A percentile compares a stretch with the other conserved stretches of the same genome.
phyloP scores from a whole-genome alignment of 2,329 filamentous ascomycete species.

The Trichoderma asperellum region DNA sequence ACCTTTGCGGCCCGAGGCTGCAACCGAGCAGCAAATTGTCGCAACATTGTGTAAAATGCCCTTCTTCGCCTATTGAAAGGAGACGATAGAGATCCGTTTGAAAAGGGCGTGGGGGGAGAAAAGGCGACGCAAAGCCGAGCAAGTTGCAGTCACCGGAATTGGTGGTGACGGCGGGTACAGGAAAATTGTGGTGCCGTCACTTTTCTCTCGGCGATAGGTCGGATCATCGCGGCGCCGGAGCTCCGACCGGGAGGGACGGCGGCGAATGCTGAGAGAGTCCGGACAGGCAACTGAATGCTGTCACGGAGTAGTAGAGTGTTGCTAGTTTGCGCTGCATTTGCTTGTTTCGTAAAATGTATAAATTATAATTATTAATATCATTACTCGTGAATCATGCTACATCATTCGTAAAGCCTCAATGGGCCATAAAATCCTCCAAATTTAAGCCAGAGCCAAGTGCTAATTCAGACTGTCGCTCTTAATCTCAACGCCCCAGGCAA shows the following conservation, averaged over 20 bases:
- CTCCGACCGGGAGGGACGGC: slow-evolving; percentile 15
- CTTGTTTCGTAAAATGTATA: not conserved
- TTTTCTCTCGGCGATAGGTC: slow-evolving; percentile 33
- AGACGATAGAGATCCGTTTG: not conserved
- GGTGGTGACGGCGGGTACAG: not conserved
- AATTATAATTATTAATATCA: not conserved
- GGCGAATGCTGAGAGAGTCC: not conserved
- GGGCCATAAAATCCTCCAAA: not conserved
- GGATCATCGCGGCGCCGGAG: slow-evolving; percentile 32
- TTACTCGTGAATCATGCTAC: not conserved
- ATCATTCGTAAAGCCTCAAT: not conserved
- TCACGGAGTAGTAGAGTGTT: not conserved
- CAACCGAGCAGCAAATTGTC: slow-evolving; percentile 42
- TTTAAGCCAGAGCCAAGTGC: not conserved
- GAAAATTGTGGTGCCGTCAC: slow-evolving; percentile 25
- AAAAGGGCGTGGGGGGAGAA: not conserved
- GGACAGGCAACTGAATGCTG: not conserved
- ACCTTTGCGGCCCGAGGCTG: slow-evolving; percentile 37
- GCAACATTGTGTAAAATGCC: slow-evolving; percentile 39
- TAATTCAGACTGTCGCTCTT: not conserved
- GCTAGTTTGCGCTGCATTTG: not conserved
- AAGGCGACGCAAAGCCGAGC: not conserved
- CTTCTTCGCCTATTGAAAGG: not conserved
- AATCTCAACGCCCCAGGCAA: not conserved
- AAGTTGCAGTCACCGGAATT: slow-evolving; percentile 7